These are phyloP conservation scores for Pulveroboletus sp. DNA, from an alignment of 768 basidiomycete species.

Conservation along the genomic window DNA sequence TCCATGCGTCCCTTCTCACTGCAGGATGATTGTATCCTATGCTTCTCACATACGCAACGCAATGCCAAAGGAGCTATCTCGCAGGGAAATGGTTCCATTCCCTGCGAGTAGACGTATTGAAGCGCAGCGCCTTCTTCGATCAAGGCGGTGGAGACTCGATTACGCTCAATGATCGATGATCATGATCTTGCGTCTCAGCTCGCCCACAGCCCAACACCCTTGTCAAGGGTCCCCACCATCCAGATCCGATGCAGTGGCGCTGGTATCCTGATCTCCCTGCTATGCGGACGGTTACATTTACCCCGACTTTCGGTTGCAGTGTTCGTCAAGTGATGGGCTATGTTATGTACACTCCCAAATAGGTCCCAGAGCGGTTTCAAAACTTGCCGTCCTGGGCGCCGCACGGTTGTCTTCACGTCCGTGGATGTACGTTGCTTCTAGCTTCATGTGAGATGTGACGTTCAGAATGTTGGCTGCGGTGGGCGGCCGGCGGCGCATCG, in stretches of 20 bases:
- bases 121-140: slow-evolving; percentile 25
- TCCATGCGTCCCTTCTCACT: slow-evolving; percentile 22
- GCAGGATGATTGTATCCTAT: slow-evolving; percentile 4
- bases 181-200: slow-evolving; percentile 17
- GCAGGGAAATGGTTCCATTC: slow-evolving; percentile 23
- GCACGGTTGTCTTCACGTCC: slow-evolving; percentile 5
- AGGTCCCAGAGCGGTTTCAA: slow-evolving; percentile 3
- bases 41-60: slow-evolving; percentile 18
- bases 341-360: slow-evolving; percentile 13
- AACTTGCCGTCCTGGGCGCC: slow-evolving; percentile 3
- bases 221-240: slow-evolving; percentile 4
- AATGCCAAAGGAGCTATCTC: slow-evolving; percentile 10
- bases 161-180: slow-evolving; percentile 17
- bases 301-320: slow-evolving; percentile 5
- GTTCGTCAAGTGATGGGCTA: background rate
- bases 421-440: slow-evolving; percentile 5
- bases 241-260: slow-evolving; percentile 4
- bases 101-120: slow-evolving; percentile 18
- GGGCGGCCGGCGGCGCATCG: slow-evolving; percentile 3
- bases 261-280: slow-evolving; percentile 6
- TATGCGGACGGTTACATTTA: background rate
- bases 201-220: slow-evolving; percentile 24
- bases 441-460: slow-evolving; percentile 8
- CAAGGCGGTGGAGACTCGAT: slow-evolving; percentile 14
- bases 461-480: slow-evolving; percentile 1